Conservation (phyloP, 202 grass and related monocot species). For the Setaria italica region DNA sequence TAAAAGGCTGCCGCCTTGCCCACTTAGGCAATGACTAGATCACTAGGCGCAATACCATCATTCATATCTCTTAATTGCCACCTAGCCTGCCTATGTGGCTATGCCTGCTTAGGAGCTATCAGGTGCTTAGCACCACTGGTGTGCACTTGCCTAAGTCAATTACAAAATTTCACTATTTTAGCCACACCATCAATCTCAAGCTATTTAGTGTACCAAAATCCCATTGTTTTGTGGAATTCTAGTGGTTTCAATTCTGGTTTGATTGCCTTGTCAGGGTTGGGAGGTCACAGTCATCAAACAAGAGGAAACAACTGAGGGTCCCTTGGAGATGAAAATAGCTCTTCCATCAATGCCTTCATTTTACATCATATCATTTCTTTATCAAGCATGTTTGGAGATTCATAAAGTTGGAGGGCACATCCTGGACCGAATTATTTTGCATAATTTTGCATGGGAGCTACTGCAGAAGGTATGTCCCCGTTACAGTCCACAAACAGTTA, state of each 20-base stretch:
- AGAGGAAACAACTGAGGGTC: slow-evolving; percentile 75
- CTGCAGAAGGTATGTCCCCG: slow-evolving; percentile 79
- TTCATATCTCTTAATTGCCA: neutral
- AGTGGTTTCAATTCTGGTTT: slow-evolving; percentile 48
- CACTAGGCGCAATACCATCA: neutral
- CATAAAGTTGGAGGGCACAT: slow-evolving; percentile 98
- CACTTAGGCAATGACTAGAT: neutral
- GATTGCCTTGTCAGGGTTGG: slow-evolving; percentile 84
- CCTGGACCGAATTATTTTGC: slow-evolving; percentile 80
- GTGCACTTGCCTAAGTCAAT: neutral
- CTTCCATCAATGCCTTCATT: slow-evolving; percentile 99
- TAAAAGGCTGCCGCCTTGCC: neutral
- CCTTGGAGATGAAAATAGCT: slow-evolving; percentile 86
- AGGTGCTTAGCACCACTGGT: neutral
- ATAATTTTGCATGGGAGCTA: slow-evolving; percentile 88
- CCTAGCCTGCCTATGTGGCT: neutral
- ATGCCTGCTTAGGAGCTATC: slow-evolving; percentile 4
- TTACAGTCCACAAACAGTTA: slow-evolving; percentile 22
- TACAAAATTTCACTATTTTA: neutral
- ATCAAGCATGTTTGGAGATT: slow-evolving; percentile 95
- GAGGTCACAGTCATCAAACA: slow-evolving; percentile 96
- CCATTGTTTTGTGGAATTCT: slow-evolving; percentile 4
- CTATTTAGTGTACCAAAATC: slow-evolving; percentile 38
- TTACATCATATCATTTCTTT: slow-evolving; percentile 93
- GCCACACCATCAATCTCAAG: slow-evolving; percentile 16